Base-by-base conservation (phyloP, 2,329 filamentous ascomycete species). In the Ilyonectria robusta region DNA sequence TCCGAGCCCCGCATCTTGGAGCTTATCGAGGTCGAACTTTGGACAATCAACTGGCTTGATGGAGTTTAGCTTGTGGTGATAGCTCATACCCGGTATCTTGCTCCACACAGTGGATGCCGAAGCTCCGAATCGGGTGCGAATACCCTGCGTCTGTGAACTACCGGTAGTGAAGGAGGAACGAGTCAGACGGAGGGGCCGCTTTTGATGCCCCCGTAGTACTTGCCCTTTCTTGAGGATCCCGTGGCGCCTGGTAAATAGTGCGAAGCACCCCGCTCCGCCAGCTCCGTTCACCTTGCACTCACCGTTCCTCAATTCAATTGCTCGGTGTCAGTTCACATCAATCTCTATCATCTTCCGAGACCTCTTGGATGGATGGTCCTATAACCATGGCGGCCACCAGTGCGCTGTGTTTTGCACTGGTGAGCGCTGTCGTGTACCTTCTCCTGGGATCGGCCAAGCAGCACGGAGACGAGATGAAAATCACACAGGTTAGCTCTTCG, bases 401-500 rank as follows among this genome's bases (percentile, higher is more conserved):
- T n/a, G 15, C 61, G 8, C 17, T 68, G 1, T 48, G 44, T 42
- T 37, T 70, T 11, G 63, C 44, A 8, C 7, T 70, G 2, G 8
- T 53, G 2, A 47, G 33, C 1, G 51, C 50, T 0, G 11, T 59
- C 17, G 26, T 31, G 6, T 60, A 48, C 1, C 44, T 62, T 0
- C 11, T 67, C 7, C 9, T 67, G 4, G 6, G 51, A 10, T 53
- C 29, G 1, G 11, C 50, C 17, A 33, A n/a, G n/a, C 47, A 19
- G 1, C 15, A 26, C 5, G 65, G 68, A 35, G 35, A 60, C 19
- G 56, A 61, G 8, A 19, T 72, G 15, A n/a, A 72, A 61, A 59
- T 72, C 26, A 72, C 70, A 13, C 71, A 72, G 42, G 71, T 72
- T 23, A 44, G 50, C 31, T n/a, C 9, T 4, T 7, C 2, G 10